phyloP scores from a whole-genome alignment of 2,329 filamentous ascomycete genomes.

The Arthroderma sp. region DNA sequence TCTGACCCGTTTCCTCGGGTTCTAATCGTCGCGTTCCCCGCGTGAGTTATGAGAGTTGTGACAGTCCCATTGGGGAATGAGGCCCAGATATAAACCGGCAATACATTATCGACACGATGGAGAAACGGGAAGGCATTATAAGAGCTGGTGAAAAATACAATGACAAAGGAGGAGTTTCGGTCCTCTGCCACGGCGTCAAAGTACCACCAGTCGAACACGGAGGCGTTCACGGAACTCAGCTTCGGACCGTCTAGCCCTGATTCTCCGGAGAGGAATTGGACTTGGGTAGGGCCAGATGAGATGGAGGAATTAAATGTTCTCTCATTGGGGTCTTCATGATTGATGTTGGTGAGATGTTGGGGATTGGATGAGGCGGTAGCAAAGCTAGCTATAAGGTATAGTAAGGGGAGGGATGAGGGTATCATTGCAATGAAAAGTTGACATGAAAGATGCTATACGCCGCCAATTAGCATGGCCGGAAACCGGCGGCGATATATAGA shows the following conservation, averaged over 20 bases:
- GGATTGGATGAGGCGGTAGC: too few species aligned
- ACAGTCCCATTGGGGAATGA: slow-evolving; percentile 15
- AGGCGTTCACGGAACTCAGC: slow-evolving; percentile 15
- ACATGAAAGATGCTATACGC: too few species aligned
- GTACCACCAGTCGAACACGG: slow-evolving; percentile 30
- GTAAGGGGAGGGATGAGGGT: too few species aligned
- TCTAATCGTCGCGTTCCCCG: slow-evolving; percentile 6
- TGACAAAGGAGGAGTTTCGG: slow-evolving; percentile 15
- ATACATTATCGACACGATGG: slow-evolving; percentile 8
- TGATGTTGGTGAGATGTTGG: too few species aligned
- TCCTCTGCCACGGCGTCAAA: slow-evolving; percentile 25
- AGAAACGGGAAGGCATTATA: slow-evolving; percentile 26
- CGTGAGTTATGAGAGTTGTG: slow-evolving; percentile 2
- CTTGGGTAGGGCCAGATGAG: slow-evolving; percentile 4
- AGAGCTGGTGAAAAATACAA: slow-evolving; percentile 22
- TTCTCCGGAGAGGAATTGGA: slow-evolving; percentile 3
- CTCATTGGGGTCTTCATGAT: too few species aligned
- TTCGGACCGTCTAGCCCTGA: slow-evolving; percentile 17
- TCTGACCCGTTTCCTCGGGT: slow-evolving; percentile 5
- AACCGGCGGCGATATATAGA: too few species aligned
- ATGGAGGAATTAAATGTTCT: slow-evolving; percentile 3
- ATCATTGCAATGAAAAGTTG: too few species aligned
- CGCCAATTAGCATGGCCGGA: too few species aligned
- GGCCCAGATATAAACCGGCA: slow-evolving; percentile 17
- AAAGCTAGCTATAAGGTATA: too few species aligned